These are phyloP conservation scores for Sicyos baderoa DNA, from an alignment of 306 rosid species.

Conservation along the genomic window DNA sequence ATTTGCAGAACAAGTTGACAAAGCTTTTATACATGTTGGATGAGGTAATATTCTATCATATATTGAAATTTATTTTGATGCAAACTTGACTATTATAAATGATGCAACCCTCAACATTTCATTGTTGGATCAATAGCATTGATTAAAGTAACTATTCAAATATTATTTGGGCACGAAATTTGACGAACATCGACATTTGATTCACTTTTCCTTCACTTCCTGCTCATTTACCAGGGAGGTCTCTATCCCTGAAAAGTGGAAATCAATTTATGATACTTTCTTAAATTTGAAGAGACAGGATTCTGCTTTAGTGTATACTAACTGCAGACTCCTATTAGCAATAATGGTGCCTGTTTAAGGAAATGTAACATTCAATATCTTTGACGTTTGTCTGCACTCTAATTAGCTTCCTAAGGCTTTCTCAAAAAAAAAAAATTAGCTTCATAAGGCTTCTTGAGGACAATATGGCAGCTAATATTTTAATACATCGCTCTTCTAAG, in stretches of 20 bases:
- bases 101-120: too few relatives aligned
- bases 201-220: too few relatives aligned
- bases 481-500: not conserved
- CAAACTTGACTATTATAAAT: too few relatives aligned
- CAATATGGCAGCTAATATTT: not conserved
- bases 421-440: too few relatives aligned
- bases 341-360: not conserved
- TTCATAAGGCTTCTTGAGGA: not conserved
- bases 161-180: not conserved
- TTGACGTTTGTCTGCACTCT: not conserved
- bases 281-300: not conserved
- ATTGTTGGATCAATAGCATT: too few relatives aligned
- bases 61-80: not conserved
- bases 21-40: conserved; percentile 70
- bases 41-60: conserved; percentile 39
- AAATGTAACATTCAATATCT: not conserved
- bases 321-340: not conserved
- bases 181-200: not conserved
- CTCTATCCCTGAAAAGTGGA: not conserved
- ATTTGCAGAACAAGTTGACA: conserved; percentile 58
- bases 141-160: too few relatives aligned
- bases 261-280: not conserved
- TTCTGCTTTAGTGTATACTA: not conserved
- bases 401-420: too few relatives aligned
- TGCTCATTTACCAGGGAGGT: too few relatives aligned